Base-by-base conservation (phyloP, 768 basidiomycete species). In the Phaeotremella skinneri region DNA sequence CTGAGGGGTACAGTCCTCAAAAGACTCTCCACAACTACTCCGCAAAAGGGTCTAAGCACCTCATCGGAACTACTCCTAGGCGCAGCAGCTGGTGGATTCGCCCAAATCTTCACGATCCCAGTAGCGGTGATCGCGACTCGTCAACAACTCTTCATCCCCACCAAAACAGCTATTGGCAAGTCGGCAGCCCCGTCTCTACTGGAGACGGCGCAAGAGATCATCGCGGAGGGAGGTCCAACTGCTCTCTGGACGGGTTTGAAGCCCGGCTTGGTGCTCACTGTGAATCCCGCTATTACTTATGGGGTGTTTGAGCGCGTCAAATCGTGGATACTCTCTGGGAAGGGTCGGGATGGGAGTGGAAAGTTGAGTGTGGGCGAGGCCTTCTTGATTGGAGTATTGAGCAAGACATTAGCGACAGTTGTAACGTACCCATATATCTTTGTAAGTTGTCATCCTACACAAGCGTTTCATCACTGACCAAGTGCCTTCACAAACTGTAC, bases 101-200 rank as follows among this genome's bases (percentile, higher is more conserved):
- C 93, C 3, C 96, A 98, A 76, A 87, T 98, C 56, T 98, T 98
- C 79, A 99, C 96, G 21, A 96, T 98, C 66, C 96, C 96, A 9
- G 94, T 98, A 14, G 85, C 91, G 5, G 94, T 98, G 51, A 96
- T 99, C 70, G 96, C 96, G 16, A 98, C 94, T 3, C 85, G 96
- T 14, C 96, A 99, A 77, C 96, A 99, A 79, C 84, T 98, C 50
- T 88, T 89, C 42, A 81, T 80, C 43, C 60, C 69, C 14, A 52
- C 59, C 37, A 39, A 56, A 21, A 16, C 62, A 11, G 32, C 56
- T 25, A 16, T 7, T 25, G 20, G 29, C 31, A 87, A 50, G 27
- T 21, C 39, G 89, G 61, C 41, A 11, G 21, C 60, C 11, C 69
- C 72, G 25, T 88, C 88, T 0, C 88, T 99, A 79, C 61, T 89